These are phyloP conservation scores for Aechmea fasciata DNA, from an alignment of 176 grass and related monocot species.

Conservation along the genomic window DNA sequence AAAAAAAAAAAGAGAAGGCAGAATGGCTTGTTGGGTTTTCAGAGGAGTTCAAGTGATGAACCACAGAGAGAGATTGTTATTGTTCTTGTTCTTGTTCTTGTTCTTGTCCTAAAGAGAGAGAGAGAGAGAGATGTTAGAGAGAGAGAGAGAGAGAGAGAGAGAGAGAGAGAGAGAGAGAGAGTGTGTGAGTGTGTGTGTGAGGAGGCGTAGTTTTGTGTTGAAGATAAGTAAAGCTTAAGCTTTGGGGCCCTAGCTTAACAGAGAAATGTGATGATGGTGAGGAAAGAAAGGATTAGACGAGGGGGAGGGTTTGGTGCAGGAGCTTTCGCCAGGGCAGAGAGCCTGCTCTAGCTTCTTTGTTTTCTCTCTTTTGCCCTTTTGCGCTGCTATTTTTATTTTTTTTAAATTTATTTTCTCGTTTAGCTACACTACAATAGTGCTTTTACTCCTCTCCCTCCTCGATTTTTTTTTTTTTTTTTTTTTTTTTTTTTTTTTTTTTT, in stretches of 20 bases:
- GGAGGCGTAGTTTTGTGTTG: not conserved
- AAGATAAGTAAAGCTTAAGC: not conserved
- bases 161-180: not conserved
- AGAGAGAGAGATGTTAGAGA: too few species aligned
- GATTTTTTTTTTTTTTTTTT: too few species aligned
- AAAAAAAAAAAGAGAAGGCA: not conserved
- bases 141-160: conserved; percentile 1
- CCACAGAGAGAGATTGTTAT: not conserved
- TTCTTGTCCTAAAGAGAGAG: not conserved
- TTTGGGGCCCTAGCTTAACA: not conserved
- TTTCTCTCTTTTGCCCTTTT: conserved; percentile 1
- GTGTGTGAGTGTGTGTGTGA: not conserved
- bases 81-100: too few species aligned
- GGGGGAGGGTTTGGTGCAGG: not conserved
- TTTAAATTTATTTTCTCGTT: not conserved
- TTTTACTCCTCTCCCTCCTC: not conserved
- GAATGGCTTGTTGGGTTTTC: not conserved
- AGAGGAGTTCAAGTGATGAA: not conserved
- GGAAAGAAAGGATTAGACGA: not conserved
- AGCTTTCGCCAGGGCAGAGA: not conserved
- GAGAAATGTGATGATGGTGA: not conserved
- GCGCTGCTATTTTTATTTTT: not conserved
- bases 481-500: too few species aligned
- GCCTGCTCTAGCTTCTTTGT: not conserved
- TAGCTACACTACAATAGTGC: not conserved